These are phyloP conservation scores for Neurospora pannonica DNA, from an alignment of 495 filamentous ascomycete genomes.

Conservation along the genomic window DNA sequence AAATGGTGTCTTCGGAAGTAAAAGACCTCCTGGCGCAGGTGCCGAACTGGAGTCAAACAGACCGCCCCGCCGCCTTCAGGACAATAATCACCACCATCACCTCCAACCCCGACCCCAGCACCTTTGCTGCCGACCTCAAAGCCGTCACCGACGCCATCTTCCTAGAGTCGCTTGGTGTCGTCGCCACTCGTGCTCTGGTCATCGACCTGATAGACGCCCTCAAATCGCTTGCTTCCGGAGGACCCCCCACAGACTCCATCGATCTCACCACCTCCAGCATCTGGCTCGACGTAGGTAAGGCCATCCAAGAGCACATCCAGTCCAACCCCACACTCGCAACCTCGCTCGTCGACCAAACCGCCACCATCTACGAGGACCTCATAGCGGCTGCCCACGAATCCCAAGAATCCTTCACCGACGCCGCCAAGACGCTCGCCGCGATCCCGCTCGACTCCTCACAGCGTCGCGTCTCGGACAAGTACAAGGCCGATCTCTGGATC, in stretches of 20 bases:
- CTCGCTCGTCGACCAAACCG: conserved; percentile 77
- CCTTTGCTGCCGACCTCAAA: conserved; percentile 54
- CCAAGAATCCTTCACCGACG: conserved; percentile 68
- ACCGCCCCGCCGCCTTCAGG: conserved; percentile 51
- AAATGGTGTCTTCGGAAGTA: conserved; percentile 21
- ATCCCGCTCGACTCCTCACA: conserved; percentile 85
- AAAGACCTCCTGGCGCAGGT: conserved; percentile 47
- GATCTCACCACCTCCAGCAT: conserved; percentile 30
- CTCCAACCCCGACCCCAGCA: conserved; percentile 40
- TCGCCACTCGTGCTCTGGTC: conserved; percentile 64
- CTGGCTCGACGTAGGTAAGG: conserved; percentile 60
- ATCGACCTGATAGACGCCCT: conserved; percentile 53
- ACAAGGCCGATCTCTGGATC: conserved; percentile 77
- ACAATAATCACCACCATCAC: conserved; percentile 56
- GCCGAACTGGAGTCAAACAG: conserved; percentile 36
- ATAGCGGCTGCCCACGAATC: conserved; percentile 75
- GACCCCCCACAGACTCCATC: not conserved
- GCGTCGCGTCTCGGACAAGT: conserved; percentile 65
- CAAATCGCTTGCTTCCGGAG: conserved; percentile 30
- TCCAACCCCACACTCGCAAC: conserved; percentile 35
- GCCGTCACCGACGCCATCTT: conserved; percentile 62
- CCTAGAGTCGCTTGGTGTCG: conserved; percentile 59
- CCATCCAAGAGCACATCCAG: conserved; percentile 55
- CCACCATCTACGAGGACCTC: conserved; percentile 61
- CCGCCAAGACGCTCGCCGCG: conserved; percentile 67